Evolutionary conservation across 176 grass and related monocot genomes (phyloP), one percentile per base, ranked within the genome.

Genomic region (Phoenix dactylifera): DNA sequence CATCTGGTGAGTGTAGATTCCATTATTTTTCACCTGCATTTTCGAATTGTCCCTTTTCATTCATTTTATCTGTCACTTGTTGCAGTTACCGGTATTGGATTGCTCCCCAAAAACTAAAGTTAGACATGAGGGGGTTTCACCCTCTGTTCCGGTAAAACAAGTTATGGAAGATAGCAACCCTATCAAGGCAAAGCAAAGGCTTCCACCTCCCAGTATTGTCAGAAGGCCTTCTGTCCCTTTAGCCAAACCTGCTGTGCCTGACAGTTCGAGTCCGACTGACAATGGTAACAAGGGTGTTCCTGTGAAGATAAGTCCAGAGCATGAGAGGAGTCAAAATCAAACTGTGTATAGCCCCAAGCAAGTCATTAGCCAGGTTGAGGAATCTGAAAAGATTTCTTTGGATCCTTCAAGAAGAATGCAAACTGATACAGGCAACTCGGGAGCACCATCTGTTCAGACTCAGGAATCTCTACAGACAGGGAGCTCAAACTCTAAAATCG

Each of bases 11-110:
- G 80, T 16, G 52, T 14, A 44, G 35, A 44, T 44, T 44, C 35
- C 7, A 44, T 44, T 44, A 44, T 14, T 44, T 44, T 44, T 44
- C 10, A 12, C 7, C 10, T 2, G 35, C 35, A 44, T 44, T 12
- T 39, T 39, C 2, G 35, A 9, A 10, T 39, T 39, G 6, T 39
- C 9, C 2, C 10, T 44, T 44, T 44, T 44, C 10, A 44, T 44
- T 44, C 9, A 44, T 12, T n/a, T 82, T 60, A 50, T 6, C 49
- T 67, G 17, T 18, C 22, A 55, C 18, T 48, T 80, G 66, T 71
- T 86, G 73, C 82, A 93, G 94, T 77, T 63, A 48, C 82, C 88
- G 54, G 83, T 89, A 55, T 25, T 81, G 67, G 85, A 99, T 58
- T 79, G 81, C 72, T 81, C 88, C 54, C 65, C 74, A 1, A 93